Evolutionary conservation across 257 asterid species (phyloP), one percentile per base, ranked within the genome.

Genomic region (Lantana camara): DNA sequence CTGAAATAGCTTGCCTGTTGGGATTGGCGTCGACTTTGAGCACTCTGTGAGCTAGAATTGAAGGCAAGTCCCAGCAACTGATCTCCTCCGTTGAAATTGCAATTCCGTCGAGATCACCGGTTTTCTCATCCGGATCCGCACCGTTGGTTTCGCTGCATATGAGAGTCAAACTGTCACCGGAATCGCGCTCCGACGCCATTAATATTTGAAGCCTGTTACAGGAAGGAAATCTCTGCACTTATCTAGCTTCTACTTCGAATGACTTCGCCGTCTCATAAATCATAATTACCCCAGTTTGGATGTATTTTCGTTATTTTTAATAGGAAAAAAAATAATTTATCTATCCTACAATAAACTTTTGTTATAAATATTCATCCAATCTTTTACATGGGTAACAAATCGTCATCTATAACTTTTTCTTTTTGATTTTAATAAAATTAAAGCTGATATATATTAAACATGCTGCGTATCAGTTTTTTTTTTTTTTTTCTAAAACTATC

Each of bases 31-130:
- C 63, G 74, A 88, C 67, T 75, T 71, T 70, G 73, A 88, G 75
- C 13, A 42, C 37, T 64, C 55, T 69, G 81, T 67, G 75, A 66
- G 77, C 64, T 22, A 75, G 70, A 75, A 86, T 67, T 5, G 82
- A 80, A 66, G 80, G 51, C 74, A 81, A 71, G 77, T 88, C 81
- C 93, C 95, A 90, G 38, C 48, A 30, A 45, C 64, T 11, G 70
- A 91, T 74, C 21, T 79, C 80, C 27, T 79, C 76, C 16, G 87
- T 81, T 46, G 98, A 88, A 50, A 91, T 65, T 49, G 67, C 14
- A 57, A 84, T 73, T 57, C 46, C 74, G 24, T 68, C 66, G 21
- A 19, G 58, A 17, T 49, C 66, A 42, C 55, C 68, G 63, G 73
- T 62, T 20, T 57, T 54, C n/a, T 49, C 88, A 6, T 60, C 72